Evolutionary conservation across 83 land plant genomes (phyloP), one percentile per base, ranked within the genome.

Genomic region (Picea engelmannii): DNA sequence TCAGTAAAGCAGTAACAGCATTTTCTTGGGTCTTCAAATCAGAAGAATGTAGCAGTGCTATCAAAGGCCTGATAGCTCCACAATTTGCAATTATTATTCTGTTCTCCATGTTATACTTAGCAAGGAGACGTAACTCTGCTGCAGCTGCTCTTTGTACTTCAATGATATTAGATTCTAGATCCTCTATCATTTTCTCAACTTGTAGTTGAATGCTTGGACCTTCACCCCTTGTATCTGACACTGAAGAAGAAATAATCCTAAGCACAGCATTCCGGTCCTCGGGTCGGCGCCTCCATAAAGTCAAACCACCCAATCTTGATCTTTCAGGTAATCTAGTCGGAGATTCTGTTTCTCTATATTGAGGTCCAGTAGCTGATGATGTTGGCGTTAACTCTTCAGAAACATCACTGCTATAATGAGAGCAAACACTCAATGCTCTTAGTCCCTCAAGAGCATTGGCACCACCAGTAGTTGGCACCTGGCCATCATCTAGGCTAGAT

Each of bases 1-100:
- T 91, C 38, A 91, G 69, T 16, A 91, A 76, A 9, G 93, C 86
- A 25, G 93, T 91, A 5, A 90, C 94, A 68, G 90, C 92, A 83
- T 92, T 84, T 63, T 90, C 92, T 79, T 92, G 94, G 12, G 84
- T 88, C 27, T 82, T 58, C n/a, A 62, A 15, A 59, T 92, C 90
- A 27, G 82, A 18, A 10, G 90, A 85, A 27, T 66, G 55, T 23
- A 92, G 83, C 38, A 92, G 81, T 4, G 61, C 38, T 6, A 88
- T 86, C 49, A 92, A 81, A n/a, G 79, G 82, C 17, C 63, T 83
- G 10, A 90, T 92, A 18, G 92, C 94, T 24, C 92, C 92, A 65
- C 83, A 83, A 23, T 88, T 73, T 24, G 94, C 87, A 76, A 92
- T 90, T 27, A 80, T 75, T 23, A 86, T 80, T 58, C 94, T 82